phyloP scores from a whole-genome alignment of 2,329 filamentous ascomycete genomes.

The Aspergillus melleus region DNA sequence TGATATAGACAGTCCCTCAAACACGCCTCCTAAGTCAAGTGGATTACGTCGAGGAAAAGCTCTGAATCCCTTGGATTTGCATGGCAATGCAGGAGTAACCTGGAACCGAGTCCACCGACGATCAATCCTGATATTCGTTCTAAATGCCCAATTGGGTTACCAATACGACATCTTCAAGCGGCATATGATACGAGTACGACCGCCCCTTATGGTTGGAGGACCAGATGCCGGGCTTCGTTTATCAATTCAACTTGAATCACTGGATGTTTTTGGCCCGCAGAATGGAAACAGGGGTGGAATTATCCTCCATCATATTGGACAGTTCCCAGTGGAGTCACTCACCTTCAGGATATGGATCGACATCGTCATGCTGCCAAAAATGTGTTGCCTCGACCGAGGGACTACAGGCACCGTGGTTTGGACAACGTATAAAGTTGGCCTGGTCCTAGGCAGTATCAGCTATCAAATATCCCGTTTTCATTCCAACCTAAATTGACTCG shows the following conservation, averaged over 20 bases:
- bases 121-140: neutral
- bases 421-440: too few species aligned
- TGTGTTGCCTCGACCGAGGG: neutral
- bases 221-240: neutral
- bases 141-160: neutral
- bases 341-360: neutral
- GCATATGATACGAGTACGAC: neutral
- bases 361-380: neutral
- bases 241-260: neutral
- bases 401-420: neutral
- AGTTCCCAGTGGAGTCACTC: neutral
- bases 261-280: neutral
- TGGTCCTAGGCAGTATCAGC: too few species aligned
- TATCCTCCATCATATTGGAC: neutral
- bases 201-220: neutral
- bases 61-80: too few species aligned
- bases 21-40: too few species aligned
- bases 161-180: too few species aligned
- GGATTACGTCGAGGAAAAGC: too few species aligned
- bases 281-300: neutral
- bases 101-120: too few species aligned
- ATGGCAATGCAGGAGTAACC: too few species aligned
- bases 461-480: too few species aligned
- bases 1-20: too few species aligned
- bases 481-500: neutral